A percentile compares a stretch with the other conserved stretches of the same genome.
Conservation (phyloP, 768 basidiomycete genomes). For the Rhodosporidiobolus odoratus region DNA sequence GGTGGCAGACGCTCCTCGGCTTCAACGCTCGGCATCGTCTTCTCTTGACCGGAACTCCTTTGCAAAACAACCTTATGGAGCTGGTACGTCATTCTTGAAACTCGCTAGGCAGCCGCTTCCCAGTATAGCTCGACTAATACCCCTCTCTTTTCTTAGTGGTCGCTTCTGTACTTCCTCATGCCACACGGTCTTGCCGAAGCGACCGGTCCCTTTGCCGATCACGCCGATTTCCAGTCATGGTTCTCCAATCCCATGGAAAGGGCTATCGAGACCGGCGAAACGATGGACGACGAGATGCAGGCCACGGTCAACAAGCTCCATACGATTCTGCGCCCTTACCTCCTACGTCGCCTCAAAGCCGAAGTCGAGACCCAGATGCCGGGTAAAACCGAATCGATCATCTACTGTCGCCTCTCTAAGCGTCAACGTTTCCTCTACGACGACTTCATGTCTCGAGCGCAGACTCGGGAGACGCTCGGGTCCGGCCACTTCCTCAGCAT, state of each 20-base stretch:
- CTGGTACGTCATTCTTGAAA: constrained; percentile 34
- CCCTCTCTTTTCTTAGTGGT: constrained; percentile 54
- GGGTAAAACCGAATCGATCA: constrained; percentile 61
- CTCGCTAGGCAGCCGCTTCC: neutral
- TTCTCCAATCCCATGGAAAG: constrained; percentile 81
- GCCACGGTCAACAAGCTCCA: constrained; percentile 48
- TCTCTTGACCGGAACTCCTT: constrained; percentile 89
- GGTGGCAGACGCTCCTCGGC: constrained; percentile 35
- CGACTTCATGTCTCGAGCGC: constrained; percentile 68
- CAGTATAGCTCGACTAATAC: neutral
- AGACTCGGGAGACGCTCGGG: constrained; percentile 56
- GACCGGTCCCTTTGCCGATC: constrained; percentile 61
- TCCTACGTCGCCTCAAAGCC: constrained; percentile 83
- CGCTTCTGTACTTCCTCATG: constrained; percentile 88
- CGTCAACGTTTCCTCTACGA: constrained; percentile 80
- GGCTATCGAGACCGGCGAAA: constrained; percentile 63
- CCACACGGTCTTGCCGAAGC: constrained; percentile 56
- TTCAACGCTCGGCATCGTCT: constrained; percentile 82
- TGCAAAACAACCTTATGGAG: constrained; percentile 86
- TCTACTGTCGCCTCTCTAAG: constrained; percentile 81
- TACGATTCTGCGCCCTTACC: constrained; percentile 89
- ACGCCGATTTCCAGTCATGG: constrained; percentile 93
- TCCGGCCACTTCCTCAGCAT: constrained; percentile 61
- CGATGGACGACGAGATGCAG: constrained; percentile 71
- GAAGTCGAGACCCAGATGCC: constrained; percentile 88